Evolutionary conservation across 805 yeast genomes (phyloP), one percentile per base, ranked within the genome.

Genomic region (Hagleromyces aurorensis): DNA sequence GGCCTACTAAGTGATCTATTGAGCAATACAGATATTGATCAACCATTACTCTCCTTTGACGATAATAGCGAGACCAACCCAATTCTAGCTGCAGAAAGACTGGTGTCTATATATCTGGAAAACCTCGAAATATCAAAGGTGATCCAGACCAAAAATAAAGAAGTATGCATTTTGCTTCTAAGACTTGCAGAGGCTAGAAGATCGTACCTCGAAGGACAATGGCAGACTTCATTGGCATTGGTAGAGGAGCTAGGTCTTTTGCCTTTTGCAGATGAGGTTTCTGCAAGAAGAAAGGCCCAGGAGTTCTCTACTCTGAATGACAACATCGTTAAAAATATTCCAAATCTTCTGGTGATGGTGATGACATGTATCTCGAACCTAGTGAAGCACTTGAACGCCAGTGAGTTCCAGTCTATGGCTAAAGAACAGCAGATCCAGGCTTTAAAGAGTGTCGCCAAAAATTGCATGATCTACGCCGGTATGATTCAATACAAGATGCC

Each of bases 401-500:
- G 65, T 33, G 50, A 47, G 17, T 72, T 60, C 42, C 62, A 63
- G 20, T 62, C 68, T 6, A 47, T 63, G 2, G 62, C 70, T 8
- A 70, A 69, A 35, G 69, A 65, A 23, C 72, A 69, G 33, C 80
- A 77, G 50, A 57, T 70, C 13, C 62, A 55, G 3, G 70, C 72
- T 23, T 60, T 84, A 48, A 65, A 65, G 29, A 69, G 68, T 38
- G 66, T 79, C 40, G 85, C 94, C 2, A 79, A 75, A 54, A 85
- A 85, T 56, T 81, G 94, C 56, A 85, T 87, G 86, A 74, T 87
- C 3, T 89, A 80, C 55, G 94, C 96, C 5, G 97, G 96, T 37
- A 80, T 89, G 77, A 78, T 87, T 20, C 94, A 84, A 59, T 86
- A 82, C 58, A 78, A 80, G 52, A 84, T 87, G 93, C 94, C 96